A percentile compares a stretch with the other conserved stretches of the same genome.
These are phyloP conservation scores for Tephrocybe sp. DNA, from an alignment of 768 basidiomycete species.

Conservation along the genomic window DNA sequence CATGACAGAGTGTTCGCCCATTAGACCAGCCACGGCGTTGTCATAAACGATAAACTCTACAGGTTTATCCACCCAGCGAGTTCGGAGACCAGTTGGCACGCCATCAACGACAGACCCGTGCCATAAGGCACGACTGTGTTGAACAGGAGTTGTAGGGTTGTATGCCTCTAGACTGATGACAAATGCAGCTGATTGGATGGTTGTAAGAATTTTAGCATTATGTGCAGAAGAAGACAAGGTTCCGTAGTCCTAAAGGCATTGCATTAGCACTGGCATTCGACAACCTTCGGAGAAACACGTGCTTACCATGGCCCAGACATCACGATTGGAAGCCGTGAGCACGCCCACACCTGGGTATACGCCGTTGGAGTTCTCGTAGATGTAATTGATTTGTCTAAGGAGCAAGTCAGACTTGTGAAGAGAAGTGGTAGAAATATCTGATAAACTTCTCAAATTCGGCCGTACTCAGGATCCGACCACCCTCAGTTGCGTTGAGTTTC, in stretches of 20 bases:
- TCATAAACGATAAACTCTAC: conserved; percentile 84
- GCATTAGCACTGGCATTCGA: neutral
- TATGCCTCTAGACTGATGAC: conserved; percentile 77
- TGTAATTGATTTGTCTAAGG: conserved; percentile 68
- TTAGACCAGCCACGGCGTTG: conserved; percentile 77
- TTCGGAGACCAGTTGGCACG: conserved; percentile 57
- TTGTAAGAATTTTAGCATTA: conserved; percentile 65
- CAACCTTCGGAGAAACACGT: neutral
- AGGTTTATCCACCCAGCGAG: conserved; percentile 91
- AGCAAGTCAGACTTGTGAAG: neutral
- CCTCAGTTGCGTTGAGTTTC: conserved; percentile 65
- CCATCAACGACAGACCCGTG: conserved; percentile 65
- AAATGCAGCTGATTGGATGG: conserved; percentile 86
- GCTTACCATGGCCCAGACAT: conserved; percentile 83
- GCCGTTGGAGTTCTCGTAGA: conserved; percentile 62
- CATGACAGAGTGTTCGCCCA: conserved; percentile 94
- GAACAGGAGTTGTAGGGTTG: conserved; percentile 47
- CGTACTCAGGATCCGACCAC: conserved; percentile 61
- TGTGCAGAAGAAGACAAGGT: conserved; percentile 55
- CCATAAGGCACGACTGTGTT: conserved; percentile 76
- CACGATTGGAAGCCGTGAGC: conserved; percentile 77
- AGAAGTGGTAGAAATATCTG: neutral
- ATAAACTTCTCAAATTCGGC: conserved; percentile 56
- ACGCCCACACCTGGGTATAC: conserved; percentile 77
- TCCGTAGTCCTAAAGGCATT: conserved; percentile 53